These are phyloP conservation scores for Lasiodiplodia citricola DNA, from an alignment of 2,329 filamentous ascomycete genomes.

Conservation along the genomic window DNA sequence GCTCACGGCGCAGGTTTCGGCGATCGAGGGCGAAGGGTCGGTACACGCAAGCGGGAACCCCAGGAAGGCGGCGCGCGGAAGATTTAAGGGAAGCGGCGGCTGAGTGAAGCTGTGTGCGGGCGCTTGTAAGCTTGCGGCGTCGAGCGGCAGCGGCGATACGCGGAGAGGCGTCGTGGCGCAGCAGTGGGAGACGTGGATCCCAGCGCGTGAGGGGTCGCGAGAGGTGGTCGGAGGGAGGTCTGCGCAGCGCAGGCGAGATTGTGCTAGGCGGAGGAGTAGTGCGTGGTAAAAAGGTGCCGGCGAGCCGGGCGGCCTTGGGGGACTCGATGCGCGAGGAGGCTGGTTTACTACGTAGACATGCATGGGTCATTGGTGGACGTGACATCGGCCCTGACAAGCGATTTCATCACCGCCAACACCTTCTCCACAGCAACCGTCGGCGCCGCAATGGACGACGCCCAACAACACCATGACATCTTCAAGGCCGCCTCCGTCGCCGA, in stretches of 20 bases:
- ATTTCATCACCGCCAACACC: slow-evolving; percentile 14
- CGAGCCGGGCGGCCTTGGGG: slow-evolving; percentile 8
- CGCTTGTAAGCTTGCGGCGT: slow-evolving; percentile 1
- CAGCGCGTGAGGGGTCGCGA: slow-evolving; percentile 1
- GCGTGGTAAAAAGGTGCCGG: slow-evolving; percentile 5
- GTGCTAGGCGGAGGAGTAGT: neutral
- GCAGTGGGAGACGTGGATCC: slow-evolving; percentile 1
- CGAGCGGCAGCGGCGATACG: neutral
- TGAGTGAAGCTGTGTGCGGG: neutral
- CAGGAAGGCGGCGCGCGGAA: neutral
- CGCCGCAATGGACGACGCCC: slow-evolving; percentile 15
- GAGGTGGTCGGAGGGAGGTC: slow-evolving; percentile 1
- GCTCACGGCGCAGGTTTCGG: neutral
- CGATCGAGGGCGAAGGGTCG: neutral
- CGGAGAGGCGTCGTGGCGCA: slow-evolving; percentile 23
- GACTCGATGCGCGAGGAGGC: slow-evolving; percentile 3
- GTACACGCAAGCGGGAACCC: neutral
- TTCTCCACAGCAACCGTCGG: slow-evolving; percentile 17
- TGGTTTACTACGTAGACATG: too few relatives aligned
- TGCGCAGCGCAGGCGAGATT: slow-evolving; percentile 7
- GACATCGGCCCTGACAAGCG: neutral
- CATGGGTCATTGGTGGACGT: too few relatives aligned
- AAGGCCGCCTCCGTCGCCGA: slow-evolving; percentile 77
- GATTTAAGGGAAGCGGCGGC: neutral
- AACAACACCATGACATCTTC: slow-evolving; percentile 48